Percentiles rank a stretch among this genome's conserved stretches.
phyloP scores from a whole-genome alignment of 805 yeast genomes.

The Ogataea salicorniae region DNA sequence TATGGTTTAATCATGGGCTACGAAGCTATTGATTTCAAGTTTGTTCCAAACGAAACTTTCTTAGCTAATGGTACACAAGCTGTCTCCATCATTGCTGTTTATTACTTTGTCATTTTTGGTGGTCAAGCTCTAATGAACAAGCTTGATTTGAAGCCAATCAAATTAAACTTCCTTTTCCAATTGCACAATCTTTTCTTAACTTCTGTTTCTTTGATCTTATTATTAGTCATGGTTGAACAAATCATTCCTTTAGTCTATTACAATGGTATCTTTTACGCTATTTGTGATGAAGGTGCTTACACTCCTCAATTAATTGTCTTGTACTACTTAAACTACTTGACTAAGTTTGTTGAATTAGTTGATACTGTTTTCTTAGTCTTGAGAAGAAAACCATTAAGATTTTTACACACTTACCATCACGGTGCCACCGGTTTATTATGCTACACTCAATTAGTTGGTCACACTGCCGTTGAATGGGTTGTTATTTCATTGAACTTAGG shows the following conservation, averaged over 20 bases:
- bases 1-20: constrained; percentile 44
- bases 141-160: constrained; percentile 55
- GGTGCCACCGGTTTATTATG: constrained; percentile 97
- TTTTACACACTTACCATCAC: constrained; percentile 94
- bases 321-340: constrained; percentile 87
- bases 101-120: constrained; percentile 80
- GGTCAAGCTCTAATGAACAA: constrained; percentile 62
- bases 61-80: constrained; percentile 60
- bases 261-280: constrained; percentile 78
- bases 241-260: constrained; percentile 66
- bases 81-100: constrained; percentile 47
- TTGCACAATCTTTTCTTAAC: constrained; percentile 80
- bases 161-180: constrained; percentile 74
- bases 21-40: constrained; percentile 63
- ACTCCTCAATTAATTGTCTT: constrained; percentile 76
- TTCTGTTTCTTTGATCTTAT: constrained; percentile 55
- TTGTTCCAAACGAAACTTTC: constrained; percentile 60
- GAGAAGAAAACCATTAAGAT: constrained; percentile 86
- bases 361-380: constrained; percentile 91
- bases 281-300: constrained; percentile 76
- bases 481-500: constrained; percentile 83
- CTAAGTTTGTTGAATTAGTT: constrained; percentile 81
- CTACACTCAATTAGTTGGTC: constrained; percentile 87
- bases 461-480: constrained; percentile 92
- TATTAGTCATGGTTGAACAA: constrained; percentile 77